A percentile compares a stretch with the other conserved stretches of the same genome.
Evolutionary conservation across 1,284 basidiomycete genomes (phyloP).

Genomic region (Cyathus olla): DNA sequence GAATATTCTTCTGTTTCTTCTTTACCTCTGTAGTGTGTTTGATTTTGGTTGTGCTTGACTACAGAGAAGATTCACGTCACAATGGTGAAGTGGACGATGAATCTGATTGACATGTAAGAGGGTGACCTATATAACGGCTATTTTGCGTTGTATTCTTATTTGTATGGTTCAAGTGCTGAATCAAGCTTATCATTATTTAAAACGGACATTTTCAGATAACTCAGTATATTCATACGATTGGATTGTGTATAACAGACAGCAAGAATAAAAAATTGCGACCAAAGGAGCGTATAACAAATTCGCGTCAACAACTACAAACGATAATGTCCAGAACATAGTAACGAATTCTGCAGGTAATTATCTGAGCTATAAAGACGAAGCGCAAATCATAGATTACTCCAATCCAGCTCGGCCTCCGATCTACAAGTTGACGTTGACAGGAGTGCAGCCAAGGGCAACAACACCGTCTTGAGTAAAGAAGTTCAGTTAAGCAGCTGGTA

Average conservation of each 20-base stretch:
- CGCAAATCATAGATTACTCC: background rate
- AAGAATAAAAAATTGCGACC: background rate
- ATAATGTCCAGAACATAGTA: background rate
- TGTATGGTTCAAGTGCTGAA: background rate
- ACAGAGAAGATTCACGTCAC: too few species aligned
- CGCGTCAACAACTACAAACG: background rate
- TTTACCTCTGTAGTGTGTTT: too few species aligned
- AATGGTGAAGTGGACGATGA: too few species aligned
- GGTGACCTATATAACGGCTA: too few species aligned
- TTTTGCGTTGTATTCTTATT: too few species aligned
- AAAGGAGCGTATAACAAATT: background rate
- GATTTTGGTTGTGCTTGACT: too few species aligned
- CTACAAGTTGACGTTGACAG: conserved; percentile 13
- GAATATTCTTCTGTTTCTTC: too few species aligned
- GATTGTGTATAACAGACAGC: background rate
- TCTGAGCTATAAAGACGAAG: background rate
- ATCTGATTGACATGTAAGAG: too few species aligned
- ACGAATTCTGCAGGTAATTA: background rate
- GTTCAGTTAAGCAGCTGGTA: background rate
- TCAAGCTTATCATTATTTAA: background rate
- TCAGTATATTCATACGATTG: too few species aligned
- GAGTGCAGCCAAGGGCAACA: conserved; percentile 19
- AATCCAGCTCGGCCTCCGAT: background rate
- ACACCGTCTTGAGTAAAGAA: conserved; percentile 5
- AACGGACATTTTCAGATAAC: background rate